phyloP scores from a whole-genome alignment of 1,284 basidiomycete genomes.

The Apiotrichum siamense region DNA sequence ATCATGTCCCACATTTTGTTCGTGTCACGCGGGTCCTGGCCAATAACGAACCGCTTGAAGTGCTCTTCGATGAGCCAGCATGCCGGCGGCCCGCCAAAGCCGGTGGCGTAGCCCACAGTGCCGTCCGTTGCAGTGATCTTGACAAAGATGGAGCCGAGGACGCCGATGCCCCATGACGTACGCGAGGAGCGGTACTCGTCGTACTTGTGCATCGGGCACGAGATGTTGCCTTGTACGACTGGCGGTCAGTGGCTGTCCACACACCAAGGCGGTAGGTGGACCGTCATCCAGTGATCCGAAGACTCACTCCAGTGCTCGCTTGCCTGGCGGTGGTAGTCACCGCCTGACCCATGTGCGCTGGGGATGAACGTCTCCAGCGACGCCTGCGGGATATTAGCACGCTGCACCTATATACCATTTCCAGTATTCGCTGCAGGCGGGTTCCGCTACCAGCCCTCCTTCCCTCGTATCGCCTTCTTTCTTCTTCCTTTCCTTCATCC shows the following conservation, averaged over 20 bases:
- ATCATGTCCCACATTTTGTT: constrained; percentile 52
- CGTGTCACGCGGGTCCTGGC: constrained; percentile 52
- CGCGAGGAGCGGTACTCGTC: constrained; percentile 51
- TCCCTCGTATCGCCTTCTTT: too few relatives aligned
- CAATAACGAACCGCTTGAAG: constrained; percentile 53
- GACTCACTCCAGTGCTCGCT: constrained; percentile 45
- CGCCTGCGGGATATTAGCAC: too few relatives aligned
- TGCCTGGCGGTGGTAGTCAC: constrained; percentile 52
- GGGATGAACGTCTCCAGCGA: constrained; percentile 49
- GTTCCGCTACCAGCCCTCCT: too few relatives aligned
- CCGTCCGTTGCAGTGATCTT: constrained; percentile 53
- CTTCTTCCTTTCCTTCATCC: too few relatives aligned
- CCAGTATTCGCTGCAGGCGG: too few relatives aligned
- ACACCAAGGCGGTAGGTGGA: background rate
- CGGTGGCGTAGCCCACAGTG: constrained; percentile 52
- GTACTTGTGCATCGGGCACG: constrained; percentile 51
- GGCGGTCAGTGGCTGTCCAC: background rate
- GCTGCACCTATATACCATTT: too few relatives aligned
- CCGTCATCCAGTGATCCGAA: background rate
- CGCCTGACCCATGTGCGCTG: constrained; percentile 48
- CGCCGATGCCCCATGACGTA: constrained; percentile 49
- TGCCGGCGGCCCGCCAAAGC: constrained; percentile 54
- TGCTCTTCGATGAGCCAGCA: constrained; percentile 56
- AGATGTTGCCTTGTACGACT: constrained; percentile 46
- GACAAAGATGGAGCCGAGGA: constrained; percentile 52